These are phyloP conservation scores for Cladorrhinum samala DNA, from an alignment of 495 filamentous ascomycete species.

Conservation along the genomic window DNA sequence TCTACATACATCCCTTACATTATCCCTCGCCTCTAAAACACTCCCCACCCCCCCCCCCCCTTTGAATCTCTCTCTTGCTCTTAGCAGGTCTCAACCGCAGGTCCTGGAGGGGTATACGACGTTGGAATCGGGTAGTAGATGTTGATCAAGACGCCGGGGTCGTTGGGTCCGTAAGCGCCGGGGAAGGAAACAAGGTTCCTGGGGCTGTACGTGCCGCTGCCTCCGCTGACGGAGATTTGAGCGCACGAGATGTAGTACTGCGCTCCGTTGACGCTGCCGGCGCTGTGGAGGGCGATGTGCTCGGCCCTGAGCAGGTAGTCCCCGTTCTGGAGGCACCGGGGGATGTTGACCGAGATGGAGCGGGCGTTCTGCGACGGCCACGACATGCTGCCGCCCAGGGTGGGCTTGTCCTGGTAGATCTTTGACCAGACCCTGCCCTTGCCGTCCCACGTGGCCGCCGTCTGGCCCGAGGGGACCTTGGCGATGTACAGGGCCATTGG, in stretches of 20 bases:
- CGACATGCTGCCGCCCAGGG: slow-evolving; percentile 30
- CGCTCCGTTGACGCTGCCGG: slow-evolving; percentile 37
- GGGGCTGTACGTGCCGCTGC: slow-evolving; percentile 32
- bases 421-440: slow-evolving; percentile 48
- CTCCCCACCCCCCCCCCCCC: background rate
- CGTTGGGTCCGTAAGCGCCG: slow-evolving; percentile 35
- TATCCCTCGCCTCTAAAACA: too few species aligned
- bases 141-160: slow-evolving; percentile 43
- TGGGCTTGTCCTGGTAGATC: slow-evolving; percentile 44
- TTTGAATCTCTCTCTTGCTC: background rate
- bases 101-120: slow-evolving; percentile 33
- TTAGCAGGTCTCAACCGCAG: slow-evolving; percentile 26
- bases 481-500: slow-evolving; percentile 50
- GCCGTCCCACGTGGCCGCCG: slow-evolving; percentile 42
- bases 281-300: slow-evolving; percentile 50
- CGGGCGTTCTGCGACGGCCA: slow-evolving; percentile 37
- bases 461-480: slow-evolving; percentile 43
- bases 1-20: too few species aligned
- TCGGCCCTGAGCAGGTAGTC: slow-evolving; percentile 57
- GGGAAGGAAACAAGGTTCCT: slow-evolving; percentile 36
- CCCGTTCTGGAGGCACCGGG: slow-evolving; percentile 43
- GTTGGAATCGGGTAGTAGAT: slow-evolving; percentile 42
- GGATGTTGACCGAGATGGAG: slow-evolving; percentile 41
- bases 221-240: slow-evolving; percentile 38
- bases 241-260: slow-evolving; percentile 52